Percentiles rank a stretch among this genome's conserved stretches.
Evolutionary conservation across 2,329 filamentous ascomycete genomes (phyloP).

Genomic region (Epichloe gansuensis): DNA sequence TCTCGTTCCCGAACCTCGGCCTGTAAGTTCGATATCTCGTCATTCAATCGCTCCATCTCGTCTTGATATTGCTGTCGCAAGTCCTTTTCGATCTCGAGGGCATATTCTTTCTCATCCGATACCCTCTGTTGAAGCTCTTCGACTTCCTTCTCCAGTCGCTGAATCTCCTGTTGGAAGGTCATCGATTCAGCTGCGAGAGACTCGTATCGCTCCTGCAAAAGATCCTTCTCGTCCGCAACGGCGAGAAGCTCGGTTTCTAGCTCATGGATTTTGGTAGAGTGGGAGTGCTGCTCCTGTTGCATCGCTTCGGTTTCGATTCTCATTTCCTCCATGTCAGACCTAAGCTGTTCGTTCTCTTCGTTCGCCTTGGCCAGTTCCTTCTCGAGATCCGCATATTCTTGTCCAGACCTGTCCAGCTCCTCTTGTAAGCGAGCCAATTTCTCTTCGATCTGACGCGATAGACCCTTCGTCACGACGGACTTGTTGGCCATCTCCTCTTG

Average conservation of each 20-base stretch:
- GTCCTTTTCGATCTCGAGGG: conserved; percentile 46
- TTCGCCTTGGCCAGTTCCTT: conserved; percentile 35
- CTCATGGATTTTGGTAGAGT: conserved; percentile 39
- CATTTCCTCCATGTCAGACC: conserved; percentile 30
- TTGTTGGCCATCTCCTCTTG: conserved; percentile 71
- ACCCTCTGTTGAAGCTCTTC: conserved; percentile 35
- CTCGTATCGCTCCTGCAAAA: conserved; percentile 57
- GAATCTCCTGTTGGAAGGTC: conserved; percentile 52
- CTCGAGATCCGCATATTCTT: conserved; percentile 38
- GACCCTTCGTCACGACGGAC: conserved; percentile 60
- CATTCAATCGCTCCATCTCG: conserved; percentile 37
- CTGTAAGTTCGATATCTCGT: conserved; percentile 49
- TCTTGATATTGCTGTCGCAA: conserved; percentile 32
- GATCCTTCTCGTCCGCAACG: conserved; percentile 51
- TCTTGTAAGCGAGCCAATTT: conserved; percentile 52
- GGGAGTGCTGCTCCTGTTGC: conserved; percentile 18
- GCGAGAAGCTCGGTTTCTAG: conserved; percentile 46
- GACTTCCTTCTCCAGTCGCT: conserved; percentile 32
- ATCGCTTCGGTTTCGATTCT: conserved; percentile 19
- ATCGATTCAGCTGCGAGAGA: conserved; percentile 52
- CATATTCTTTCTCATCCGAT: conserved; percentile 42
- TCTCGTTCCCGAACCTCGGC: conserved; percentile 57
- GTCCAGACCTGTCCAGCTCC: conserved; percentile 43
- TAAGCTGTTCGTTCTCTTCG: conserved; percentile 32
- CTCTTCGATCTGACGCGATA: conserved; percentile 63